Percentiles rank a stretch among this genome's conserved stretches.
These are phyloP conservation scores for Pyrenophora tritici-repentis DNA, from an alignment of 2,329 filamentous ascomycete species.

Conservation along the genomic window DNA sequence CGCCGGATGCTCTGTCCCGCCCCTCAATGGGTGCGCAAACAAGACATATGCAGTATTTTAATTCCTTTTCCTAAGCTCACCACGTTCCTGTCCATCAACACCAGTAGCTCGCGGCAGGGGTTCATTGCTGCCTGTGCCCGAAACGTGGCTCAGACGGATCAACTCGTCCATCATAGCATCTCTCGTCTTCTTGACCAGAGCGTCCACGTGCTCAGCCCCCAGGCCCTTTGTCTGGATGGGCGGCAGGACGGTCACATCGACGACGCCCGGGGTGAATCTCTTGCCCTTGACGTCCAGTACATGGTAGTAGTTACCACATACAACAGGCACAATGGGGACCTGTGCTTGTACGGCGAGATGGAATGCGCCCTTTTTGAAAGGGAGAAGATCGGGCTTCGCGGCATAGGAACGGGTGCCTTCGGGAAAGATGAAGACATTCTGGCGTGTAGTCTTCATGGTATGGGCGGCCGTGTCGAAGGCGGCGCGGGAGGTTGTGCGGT, in stretches of 20 bases:
- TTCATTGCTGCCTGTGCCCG: conserved; percentile 28
- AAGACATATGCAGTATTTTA: conserved; percentile 2
- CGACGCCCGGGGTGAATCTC: conserved; percentile 48
- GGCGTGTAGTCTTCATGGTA: conserved; percentile 70
- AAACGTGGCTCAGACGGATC: conserved; percentile 39
- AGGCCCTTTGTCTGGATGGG: conserved; percentile 45
- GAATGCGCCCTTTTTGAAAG: conserved; percentile 99
- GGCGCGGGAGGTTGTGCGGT: conserved; percentile 77
- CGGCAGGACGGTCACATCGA: conserved; percentile 60
- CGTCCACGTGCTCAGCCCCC: conserved; percentile 43
- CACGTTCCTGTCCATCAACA: conserved; percentile 16
- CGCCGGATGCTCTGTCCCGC: conserved; percentile 4
- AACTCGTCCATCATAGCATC: conserved; percentile 47
- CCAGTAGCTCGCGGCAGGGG: conserved; percentile 32
- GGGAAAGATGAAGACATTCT: conserved; percentile 83
- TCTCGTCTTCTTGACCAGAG: conserved; percentile 36
- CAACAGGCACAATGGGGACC: conserved; percentile 86
- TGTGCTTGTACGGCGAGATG: conserved; percentile 93
- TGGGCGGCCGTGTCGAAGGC: conserved; percentile 83
- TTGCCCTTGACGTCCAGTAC: conserved; percentile 53
- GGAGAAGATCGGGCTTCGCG: conserved; percentile 77
- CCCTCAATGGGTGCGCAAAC: neutral
- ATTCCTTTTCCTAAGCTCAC: conserved; percentile 37
- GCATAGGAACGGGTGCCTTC: conserved; percentile 94
- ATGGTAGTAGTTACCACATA: conserved; percentile 57